phyloP scores from a whole-genome alignment of 2,329 filamentous ascomycete genomes.

The Penicillium concentricum region DNA sequence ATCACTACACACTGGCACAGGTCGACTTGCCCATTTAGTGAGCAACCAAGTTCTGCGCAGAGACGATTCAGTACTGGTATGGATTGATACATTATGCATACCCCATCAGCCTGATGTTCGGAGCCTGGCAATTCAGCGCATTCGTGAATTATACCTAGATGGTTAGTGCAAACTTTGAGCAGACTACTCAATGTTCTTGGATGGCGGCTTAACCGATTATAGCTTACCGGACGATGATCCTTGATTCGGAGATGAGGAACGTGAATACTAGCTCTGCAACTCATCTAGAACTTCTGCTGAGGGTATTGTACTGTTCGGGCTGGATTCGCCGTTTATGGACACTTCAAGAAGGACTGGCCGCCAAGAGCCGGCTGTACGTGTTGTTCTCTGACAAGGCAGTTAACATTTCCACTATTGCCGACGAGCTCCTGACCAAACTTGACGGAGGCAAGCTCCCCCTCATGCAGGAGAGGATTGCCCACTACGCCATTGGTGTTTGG shows the following conservation, averaged over 20 bases:
- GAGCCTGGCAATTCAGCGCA: conserved; percentile 14
- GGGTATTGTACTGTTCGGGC: conserved; percentile 32
- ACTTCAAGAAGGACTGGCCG: conserved; percentile 38
- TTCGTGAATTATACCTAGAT: conserved; percentile 11
- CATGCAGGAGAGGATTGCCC: neutral
- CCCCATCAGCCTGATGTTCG: conserved; percentile 12
- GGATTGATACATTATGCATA: conserved; percentile 16
- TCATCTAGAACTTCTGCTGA: conserved; percentile 27
- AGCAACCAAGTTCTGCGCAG: neutral
- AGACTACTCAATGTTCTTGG: neutral
- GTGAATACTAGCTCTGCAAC: neutral
- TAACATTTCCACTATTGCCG: conserved; percentile 14
- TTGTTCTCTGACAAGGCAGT: conserved; percentile 35
- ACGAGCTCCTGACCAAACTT: conserved; percentile 10
- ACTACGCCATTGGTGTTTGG: neutral
- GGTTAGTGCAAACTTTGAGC: conserved; percentile 1
- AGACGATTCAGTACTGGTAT: conserved; percentile 8
- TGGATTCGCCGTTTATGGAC: conserved; percentile 47
- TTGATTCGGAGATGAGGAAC: neutral
- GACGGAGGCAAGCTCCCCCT: conserved; percentile 3
- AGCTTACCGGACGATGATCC: neutral
- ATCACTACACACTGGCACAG: neutral
- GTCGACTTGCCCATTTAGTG: neutral
- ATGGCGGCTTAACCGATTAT: neutral
- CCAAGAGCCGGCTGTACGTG: conserved; percentile 30